Base-by-base conservation (phyloP, 768 basidiomycete species). In the Leccinum rimulosum region DNA sequence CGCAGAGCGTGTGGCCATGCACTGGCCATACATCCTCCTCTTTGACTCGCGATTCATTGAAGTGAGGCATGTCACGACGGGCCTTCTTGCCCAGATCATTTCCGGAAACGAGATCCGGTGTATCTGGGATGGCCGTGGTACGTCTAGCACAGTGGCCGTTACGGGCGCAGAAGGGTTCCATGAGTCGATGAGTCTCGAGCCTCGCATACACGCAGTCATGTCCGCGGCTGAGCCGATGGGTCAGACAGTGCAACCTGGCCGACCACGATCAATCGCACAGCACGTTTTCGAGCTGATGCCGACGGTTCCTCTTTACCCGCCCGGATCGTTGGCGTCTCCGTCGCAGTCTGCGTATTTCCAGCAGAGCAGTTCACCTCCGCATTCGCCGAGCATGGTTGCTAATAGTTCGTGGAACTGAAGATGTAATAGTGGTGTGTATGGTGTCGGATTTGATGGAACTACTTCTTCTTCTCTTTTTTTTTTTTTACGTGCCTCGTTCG, bases 1-100 rank as follows among this genome's bases (percentile, higher is more conserved):
- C 0, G 93, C 92, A 0, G 92, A 95, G 63, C 86, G 86, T 33
- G 92, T 92, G 25, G 93, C 93, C 2, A 87, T 92, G 76, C 94
- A 95, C 69, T 84, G 88, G 49, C 95, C 94, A 1, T 94, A 94
- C 67, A 79, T 98, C 50, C 79, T 95, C 47, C 83, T 95, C 50
- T 93, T 96, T 70, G 93, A 95, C 70, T 80, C 85, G 9, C 87
- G 90, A 3, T 95, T 97, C 76, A 90, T 97, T 65, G 94, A 97
- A 73, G 83, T 97, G 43, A 85, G 94, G 25, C 88, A 94, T 70
- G 82, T 93, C 62, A 83, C 87, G 63, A 90, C 86, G 0, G 91
- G 92, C 4, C 82, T 88, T 0, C 82, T 93, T 5, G 84, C 84
- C 2, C 92, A 95, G 70, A 90, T 94, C 69, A 88, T 94, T 59